Base-by-base conservation (phyloP, 176 grass and related monocot genomes). In the Cocos nucifera region DNA sequence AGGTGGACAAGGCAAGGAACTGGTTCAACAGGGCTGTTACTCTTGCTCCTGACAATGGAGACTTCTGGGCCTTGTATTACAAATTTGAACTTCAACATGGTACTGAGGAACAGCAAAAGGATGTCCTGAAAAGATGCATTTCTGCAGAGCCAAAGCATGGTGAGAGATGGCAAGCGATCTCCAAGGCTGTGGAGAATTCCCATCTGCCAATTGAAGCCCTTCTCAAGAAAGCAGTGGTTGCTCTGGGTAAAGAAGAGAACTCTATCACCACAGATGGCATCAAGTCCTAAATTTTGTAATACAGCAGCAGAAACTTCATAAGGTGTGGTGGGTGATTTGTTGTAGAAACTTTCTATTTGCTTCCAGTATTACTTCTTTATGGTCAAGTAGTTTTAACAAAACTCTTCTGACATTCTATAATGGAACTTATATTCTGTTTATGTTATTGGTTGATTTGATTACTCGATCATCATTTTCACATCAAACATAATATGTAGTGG, bases 11-110 rank as follows among this genome's bases (percentile, higher is more conserved):
- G 72, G 85, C 85, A n/a, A 83, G 90, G 70, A 80, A 24, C 65
- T 95, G 82, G 82, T 83, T 89, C 66, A 89, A 95, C 56, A 86
- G 86, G 61, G 90, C 90, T 63, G 86, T 95, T 76, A 86, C 85
- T 22, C 68, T 89, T 66, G 62, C 71, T 73, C 90, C 90, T 70
- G 86, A 95, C 67, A 54, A 86, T 53, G 90, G 90, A 55, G 90
- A 95, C 57, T 85, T 85, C 62, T 95, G 90, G 90, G 79, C 78
- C 3, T 77, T 85, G 32, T 89, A 83, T 52, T 83, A 95, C 50
- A 95, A 85, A 61, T 95, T 95, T 67, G 90, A 95, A 78, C 78
- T 95, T 58, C 86, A 86, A 66, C 82, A 95, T 66, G 90, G 86
- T 32, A 78, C 62, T 73, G 64, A 72, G 15, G 90, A 95, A 22